Evolutionary conservation across 129 eudicot species (phyloP).

Genomic region (Logfia minima): DNA sequence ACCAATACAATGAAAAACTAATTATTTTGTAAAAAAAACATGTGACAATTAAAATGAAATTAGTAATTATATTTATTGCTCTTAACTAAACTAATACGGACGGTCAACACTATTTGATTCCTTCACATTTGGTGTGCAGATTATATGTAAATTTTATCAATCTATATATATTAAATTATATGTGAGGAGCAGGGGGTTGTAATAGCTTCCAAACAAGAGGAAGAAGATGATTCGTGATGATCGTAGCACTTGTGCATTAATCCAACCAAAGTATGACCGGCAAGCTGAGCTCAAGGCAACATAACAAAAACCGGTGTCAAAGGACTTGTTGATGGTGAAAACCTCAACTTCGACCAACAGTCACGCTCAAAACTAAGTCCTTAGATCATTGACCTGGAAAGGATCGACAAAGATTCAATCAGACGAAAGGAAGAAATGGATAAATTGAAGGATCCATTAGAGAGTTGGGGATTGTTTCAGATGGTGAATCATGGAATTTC

Average conservation of each 20-base stretch:
- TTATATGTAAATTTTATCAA: too few relatives aligned
- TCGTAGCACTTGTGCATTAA: background rate
- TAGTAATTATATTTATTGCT: too few relatives aligned
- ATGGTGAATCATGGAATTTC: constrained; percentile 53
- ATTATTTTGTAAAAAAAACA: too few relatives aligned
- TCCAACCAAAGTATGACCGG: background rate
- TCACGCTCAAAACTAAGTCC: constrained; percentile 1
- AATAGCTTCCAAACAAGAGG: too few relatives aligned
- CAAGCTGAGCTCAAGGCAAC: background rate
- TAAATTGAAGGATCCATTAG: constrained; percentile 37
- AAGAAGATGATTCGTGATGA: too few relatives aligned
- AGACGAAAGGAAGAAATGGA: constrained; percentile 21
- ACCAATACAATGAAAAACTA: too few relatives aligned
- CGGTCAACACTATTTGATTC: too few relatives aligned
- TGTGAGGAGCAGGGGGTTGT: too few relatives aligned
- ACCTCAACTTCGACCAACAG: constrained; percentile 13
- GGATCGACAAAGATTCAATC: constrained; percentile 7
- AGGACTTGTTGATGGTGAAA: constrained; percentile 55
- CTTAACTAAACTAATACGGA: too few relatives aligned
- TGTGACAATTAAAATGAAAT: too few relatives aligned
- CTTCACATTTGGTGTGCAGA: too few relatives aligned
- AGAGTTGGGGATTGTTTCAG: constrained; percentile 49
- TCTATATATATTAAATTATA: too few relatives aligned
- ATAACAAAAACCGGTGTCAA: constrained; percentile 10
- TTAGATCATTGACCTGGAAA: constrained; percentile 39